These are phyloP conservation scores for Trichoderma oligosporum DNA, from an alignment of 2,329 filamentous ascomycete genomes.

Conservation along the genomic window DNA sequence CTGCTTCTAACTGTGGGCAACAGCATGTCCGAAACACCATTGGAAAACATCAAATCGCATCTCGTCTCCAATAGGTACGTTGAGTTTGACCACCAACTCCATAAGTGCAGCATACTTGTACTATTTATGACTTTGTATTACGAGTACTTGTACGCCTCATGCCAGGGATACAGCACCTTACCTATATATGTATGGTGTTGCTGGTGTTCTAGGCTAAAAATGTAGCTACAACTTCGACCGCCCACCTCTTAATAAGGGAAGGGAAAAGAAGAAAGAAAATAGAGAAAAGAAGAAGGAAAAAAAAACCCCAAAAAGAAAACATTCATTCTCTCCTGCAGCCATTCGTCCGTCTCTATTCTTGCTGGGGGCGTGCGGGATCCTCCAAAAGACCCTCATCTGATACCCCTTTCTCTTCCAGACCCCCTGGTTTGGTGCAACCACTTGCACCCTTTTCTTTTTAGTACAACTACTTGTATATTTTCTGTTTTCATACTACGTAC, in stretches of 20 bases:
- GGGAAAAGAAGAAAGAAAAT: not conserved
- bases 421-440: conserved; percentile 13
- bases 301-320: not conserved
- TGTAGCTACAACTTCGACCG: not conserved
- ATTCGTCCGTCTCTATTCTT: conserved; percentile 2
- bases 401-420: conserved; percentile 13
- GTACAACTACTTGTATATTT: no score
- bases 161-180: not conserved
- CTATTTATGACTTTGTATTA: no score
- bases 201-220: no score
- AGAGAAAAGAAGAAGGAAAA: not conserved
- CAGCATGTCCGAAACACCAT: not conserved
- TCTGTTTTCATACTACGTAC: no score
- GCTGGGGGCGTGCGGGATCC: conserved; percentile 10
- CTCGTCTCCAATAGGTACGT: not conserved
- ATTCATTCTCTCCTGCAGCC: not conserved
- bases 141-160: not conserved
- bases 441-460: conserved; percentile 10
- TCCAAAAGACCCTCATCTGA: not conserved
- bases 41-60: not conserved
- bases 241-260: not conserved
- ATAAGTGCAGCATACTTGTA: not conserved
- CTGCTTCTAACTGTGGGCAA: conserved; percentile 8
- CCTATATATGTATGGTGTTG: no score
- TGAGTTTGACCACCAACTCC: not conserved